Evolutionary conservation across 2,329 filamentous ascomycete genomes (phyloP), one percentile per base, ranked within the genome.

Genomic region (Xylariaceae sp.): DNA sequence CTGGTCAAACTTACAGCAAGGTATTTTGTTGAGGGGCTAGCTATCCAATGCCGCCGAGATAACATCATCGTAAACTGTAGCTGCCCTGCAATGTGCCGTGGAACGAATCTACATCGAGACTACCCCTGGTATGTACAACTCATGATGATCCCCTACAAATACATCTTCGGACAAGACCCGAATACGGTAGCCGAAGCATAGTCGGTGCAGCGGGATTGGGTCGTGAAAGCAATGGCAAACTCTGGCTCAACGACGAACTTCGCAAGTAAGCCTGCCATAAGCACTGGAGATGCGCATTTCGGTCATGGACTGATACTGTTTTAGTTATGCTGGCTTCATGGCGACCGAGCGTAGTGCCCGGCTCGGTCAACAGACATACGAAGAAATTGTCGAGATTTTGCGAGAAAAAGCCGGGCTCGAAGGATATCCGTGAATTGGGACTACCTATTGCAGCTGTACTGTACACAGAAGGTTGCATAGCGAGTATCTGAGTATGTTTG

Each of bases 11-110:
- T 57, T 28, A 46, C 52, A 1, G 47, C 47, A 68, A 70, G 75
- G 56, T 74, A 71, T 49, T 68, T 67, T 16, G 62, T 73, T 34
- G 71, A 73, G 47, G 69, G 44, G 16, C 13, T 56, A 31, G 50
- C 50, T 31, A 47, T 42, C 4, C 38, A 47, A 16, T 33, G 22
- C n/a, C n/a, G 40, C 38, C 12, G 28, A 41, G 31, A 42, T 48
- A 49, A 51, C 10, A 18, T 54, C 38, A 45, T 54, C 42, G 34
- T 52, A 19, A 52, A 54, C 42, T 51, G 41, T 18, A 31, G 48
- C 48, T 49, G 46, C 28, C 51, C 54, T 22, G 54, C 22, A n/a
- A 48, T 57, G 41, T 54, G 51, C 36, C 50, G 45, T 17, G 48
- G 49, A 11, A 54, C 54, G 13, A 42, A 46, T 14, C 33, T 57